Conservation (phyloP, 2,329 filamentous ascomycete genomes). For the Fusarium sublunatum region DNA sequence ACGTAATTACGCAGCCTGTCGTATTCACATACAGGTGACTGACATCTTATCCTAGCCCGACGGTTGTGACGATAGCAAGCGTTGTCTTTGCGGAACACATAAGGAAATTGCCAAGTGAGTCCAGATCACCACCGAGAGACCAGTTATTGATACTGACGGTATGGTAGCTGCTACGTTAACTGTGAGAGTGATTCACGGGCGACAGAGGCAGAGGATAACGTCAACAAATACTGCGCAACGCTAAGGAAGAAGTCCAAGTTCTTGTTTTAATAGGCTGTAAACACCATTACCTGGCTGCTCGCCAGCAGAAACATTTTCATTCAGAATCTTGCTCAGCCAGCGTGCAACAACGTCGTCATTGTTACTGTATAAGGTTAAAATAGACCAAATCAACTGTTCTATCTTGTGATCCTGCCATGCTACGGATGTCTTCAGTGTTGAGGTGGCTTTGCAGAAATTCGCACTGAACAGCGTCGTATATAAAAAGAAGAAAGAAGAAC, state of each 20-base stretch:
- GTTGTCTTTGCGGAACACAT: conserved; percentile 25
- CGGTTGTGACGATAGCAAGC: conserved; percentile 5
- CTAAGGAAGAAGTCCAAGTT: conserved; percentile 1
- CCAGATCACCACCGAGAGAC: too few species aligned
- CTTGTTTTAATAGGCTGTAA: not conserved
- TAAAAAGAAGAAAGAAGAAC: too few species aligned
- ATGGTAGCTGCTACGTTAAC: conserved; percentile 13
- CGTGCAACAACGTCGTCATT: too few species aligned
- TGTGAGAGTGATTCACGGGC: conserved; percentile 10
- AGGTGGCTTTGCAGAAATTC: too few species aligned
- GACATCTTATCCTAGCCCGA: not conserved
- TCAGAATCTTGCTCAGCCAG: too few species aligned
- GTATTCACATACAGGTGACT: fast-evolving
- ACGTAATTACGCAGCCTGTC: not conserved
- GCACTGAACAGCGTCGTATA: too few species aligned
- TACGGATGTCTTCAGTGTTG: too few species aligned
- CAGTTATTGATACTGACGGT: not conserved
- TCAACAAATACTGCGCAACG: conserved; percentile 19
- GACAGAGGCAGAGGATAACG: not conserved
- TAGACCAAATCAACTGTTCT: too few species aligned
- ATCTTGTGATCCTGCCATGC: too few species aligned
- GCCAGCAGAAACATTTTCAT: too few species aligned
- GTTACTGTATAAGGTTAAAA: too few species aligned
- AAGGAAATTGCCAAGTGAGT: conserved; percentile 22
- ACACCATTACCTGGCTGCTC: too few species aligned